phyloP scores from a whole-genome alignment of 768 basidiomycete genomes.

The Mrakia gelida region DNA sequence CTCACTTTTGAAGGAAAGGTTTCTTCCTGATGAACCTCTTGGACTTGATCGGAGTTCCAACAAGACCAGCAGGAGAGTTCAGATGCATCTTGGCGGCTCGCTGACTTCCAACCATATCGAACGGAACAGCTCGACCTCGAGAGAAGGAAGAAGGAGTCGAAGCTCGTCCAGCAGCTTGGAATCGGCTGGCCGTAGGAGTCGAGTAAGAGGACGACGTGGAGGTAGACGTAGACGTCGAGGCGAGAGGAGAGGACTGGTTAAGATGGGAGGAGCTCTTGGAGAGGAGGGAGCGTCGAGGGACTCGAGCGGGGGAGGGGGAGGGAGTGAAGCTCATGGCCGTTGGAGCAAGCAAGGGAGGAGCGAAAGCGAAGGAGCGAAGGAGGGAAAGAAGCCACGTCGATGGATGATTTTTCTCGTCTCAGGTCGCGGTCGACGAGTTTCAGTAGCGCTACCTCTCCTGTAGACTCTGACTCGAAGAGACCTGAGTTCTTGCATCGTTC shows the following conservation, averaged over 20 bases:
- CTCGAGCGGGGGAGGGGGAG: neutral
- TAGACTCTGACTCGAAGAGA: too few relatives aligned
- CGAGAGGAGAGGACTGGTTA: neutral
- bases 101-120: slow-evolving; percentile 28
- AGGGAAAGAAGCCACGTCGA: neutral
- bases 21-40: slow-evolving; percentile 28
- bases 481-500: too few relatives aligned
- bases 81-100: slow-evolving; percentile 20
- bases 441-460: too few relatives aligned
- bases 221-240: neutral
- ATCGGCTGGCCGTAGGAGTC: neutral
- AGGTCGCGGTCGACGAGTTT: too few relatives aligned
- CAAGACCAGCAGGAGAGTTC: neutral
- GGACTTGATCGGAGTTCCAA: neutral
- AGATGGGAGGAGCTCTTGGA: neutral
- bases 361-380: too few relatives aligned
- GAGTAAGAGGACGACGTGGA: slow-evolving; percentile 10
- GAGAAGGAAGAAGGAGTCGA: slow-evolving; percentile 25
- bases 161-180: slow-evolving; percentile 15
- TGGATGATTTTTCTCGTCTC: neutral
- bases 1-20: slow-evolving; percentile 21
- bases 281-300: neutral
- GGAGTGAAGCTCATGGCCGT: slow-evolving; percentile 1
- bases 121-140: slow-evolving; percentile 27
- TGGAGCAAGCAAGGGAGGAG: too few relatives aligned